These are phyloP conservation scores for Botryosphaeria agaves DNA, from an alignment of 2,329 filamentous ascomycete species.

Conservation along the genomic window DNA sequence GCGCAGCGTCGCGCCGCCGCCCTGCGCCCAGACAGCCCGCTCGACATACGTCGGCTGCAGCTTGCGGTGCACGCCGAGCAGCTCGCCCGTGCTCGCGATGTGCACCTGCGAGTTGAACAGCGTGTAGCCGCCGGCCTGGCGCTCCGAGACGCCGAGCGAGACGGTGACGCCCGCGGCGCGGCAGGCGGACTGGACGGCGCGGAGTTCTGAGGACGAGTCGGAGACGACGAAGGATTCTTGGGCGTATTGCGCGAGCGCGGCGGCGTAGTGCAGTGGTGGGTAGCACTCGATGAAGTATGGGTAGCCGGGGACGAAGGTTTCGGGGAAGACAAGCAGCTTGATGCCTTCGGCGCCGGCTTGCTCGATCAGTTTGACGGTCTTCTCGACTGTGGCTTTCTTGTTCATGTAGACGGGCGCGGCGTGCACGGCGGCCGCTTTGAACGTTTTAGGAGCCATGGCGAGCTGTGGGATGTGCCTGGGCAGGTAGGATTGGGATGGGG, in stretches of 20 bases:
- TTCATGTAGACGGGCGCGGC: conserved; percentile 20
- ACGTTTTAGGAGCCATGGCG: no score
- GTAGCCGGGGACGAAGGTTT: conserved; percentile 19
- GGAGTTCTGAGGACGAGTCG: conserved; percentile 13
- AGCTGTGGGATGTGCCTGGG: no score
- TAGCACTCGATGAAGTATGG: conserved; percentile 21
- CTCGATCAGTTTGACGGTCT: conserved; percentile 16
- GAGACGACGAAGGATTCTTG: conserved; percentile 19
- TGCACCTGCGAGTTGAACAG: conserved; percentile 19
- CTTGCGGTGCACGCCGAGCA: conserved; percentile 20
- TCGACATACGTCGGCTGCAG: conserved; percentile 6
- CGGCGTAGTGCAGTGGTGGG: conserved; percentile 16
- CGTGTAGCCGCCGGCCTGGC: conserved; percentile 14
- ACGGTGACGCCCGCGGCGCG: conserved; percentile 14
- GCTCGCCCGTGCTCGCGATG: conserved; percentile 15
- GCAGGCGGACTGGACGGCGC: conserved; percentile 15
- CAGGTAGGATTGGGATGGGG: no score
- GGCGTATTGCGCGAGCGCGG: conserved; percentile 15
- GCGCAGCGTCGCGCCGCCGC: neutral
- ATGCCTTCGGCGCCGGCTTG: conserved; percentile 13
- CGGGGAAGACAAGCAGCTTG: conserved; percentile 18
- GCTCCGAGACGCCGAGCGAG: conserved; percentile 17
- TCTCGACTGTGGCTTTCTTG: conserved; percentile 16
- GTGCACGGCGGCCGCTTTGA: conserved; percentile 19
- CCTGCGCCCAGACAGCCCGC: neutral